Evolutionary conservation across 1,139 yeast species (phyloP), one percentile per base, ranked within the genome.

Genomic region (Ogataea hybrid): DNA sequence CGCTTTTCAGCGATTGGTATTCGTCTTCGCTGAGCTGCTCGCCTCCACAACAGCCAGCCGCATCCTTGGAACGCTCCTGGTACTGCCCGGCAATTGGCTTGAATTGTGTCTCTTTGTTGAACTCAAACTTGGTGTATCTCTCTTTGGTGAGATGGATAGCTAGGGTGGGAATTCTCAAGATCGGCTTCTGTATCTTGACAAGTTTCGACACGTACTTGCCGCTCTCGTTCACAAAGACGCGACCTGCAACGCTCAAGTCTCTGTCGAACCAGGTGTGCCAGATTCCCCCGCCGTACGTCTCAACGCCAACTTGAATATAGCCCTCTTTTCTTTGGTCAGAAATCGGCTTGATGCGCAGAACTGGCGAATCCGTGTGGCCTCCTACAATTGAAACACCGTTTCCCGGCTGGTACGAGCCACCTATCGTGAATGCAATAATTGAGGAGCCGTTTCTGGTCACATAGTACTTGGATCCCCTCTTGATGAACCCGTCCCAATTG

Each of bases 351-450:
- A 92, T 79, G 56, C 95, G 73, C 51, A 90, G 71, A 39, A 88
- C 81, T n/a, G 98, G 98, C 8, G 96, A 85, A 62, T 92, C 98
- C 0, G 96, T 88, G 59, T 89, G 97, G 4, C 96, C 95, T 22
- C 97, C 98, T 32, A 89, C 82, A 45, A 92, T 82, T 6, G 96
- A 80, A 47, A 90, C 74, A 15, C 95, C 94, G 53, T 84, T 81
- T 12, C 95, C 95, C n/a, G 87, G 82, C 41, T 64, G 57, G 78
- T 86, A 87, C 43, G 79, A 62, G 11, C 73, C 74, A 37, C 96
- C 96, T 25, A 86, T 79, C 2, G 83, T 79, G 64, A 92, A 92
- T 2, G 96, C 97, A 50, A 90, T 79, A 32, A 92, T 70, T 1
- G 97, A 85, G 3, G 96, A 85, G 21, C 82, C 87, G 60, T 92